Evolutionary conservation across 257 asterid species (phyloP).

Genomic region (Handroanthus guayacan): DNA sequence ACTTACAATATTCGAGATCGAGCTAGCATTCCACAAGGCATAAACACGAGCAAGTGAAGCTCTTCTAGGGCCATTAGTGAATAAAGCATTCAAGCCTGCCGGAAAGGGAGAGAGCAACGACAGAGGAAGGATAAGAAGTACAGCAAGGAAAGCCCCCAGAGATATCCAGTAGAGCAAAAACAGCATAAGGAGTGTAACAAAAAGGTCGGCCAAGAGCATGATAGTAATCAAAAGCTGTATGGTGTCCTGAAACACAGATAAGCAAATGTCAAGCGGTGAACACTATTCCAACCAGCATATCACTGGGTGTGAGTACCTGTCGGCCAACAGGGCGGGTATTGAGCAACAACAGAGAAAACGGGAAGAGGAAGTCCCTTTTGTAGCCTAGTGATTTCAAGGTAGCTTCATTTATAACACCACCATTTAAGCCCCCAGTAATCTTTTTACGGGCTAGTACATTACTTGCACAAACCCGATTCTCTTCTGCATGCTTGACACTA

Average conservation of each 20-base stretch:
- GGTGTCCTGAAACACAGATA: constrained; percentile 79
- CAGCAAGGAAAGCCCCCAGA: constrained; percentile 87
- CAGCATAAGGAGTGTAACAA: constrained; percentile 79
- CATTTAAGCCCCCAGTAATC: constrained; percentile 82
- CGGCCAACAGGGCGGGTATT: constrained; percentile 94
- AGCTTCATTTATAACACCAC: constrained; percentile 80
- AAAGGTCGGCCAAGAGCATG: constrained; percentile 90
- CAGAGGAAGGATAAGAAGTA: constrained; percentile 90
- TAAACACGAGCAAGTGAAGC: constrained; percentile 90
- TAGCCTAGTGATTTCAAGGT: constrained; percentile 72
- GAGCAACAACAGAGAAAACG: constrained; percentile 79
- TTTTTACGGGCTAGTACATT: constrained; percentile 71
- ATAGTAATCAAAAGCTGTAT: constrained; percentile 80
- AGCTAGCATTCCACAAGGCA: constrained; percentile 91
- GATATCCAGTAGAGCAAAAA: constrained; percentile 91
- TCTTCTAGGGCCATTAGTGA: constrained; percentile 88
- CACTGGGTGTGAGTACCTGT: constrained; percentile 63
- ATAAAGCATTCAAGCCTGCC: constrained; percentile 94
- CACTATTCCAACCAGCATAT: constrained; percentile 30
- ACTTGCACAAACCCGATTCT: constrained; percentile 54
- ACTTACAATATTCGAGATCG: constrained; percentile 85
- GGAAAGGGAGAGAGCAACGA: constrained; percentile 94
- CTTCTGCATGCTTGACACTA: constrained; percentile 55
- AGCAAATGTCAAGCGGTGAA: constrained; percentile 42
- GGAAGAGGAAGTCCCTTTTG: constrained; percentile 74